phyloP scores from a whole-genome alignment of 139 green algal species.

The Trebouxia sp. region DNA sequence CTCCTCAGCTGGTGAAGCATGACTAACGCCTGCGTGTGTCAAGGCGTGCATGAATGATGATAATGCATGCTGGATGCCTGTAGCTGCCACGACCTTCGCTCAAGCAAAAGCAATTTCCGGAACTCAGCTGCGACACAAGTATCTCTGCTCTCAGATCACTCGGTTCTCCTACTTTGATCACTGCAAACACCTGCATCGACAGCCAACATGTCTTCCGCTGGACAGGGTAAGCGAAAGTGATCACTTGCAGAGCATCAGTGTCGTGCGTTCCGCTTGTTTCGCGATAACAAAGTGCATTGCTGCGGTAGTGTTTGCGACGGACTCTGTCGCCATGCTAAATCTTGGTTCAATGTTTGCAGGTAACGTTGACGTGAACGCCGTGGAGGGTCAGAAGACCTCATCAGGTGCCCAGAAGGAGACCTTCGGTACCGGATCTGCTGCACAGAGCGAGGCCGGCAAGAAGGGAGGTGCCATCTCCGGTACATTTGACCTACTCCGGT shows the following conservation, averaged over 20 bases:
- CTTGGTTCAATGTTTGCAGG: not conserved
- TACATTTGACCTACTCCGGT: too few species aligned
- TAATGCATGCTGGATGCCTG: not conserved
- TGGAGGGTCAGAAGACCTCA: constrained; percentile 13
- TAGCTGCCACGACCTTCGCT: too few species aligned
- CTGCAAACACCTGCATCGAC: too few species aligned
- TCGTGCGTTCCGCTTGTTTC: too few species aligned
- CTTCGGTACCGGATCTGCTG: constrained; percentile 13
- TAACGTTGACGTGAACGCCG: not conserved
- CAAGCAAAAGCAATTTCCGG: too few species aligned
- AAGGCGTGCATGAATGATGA: too few species aligned
- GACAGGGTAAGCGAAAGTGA: too few species aligned
- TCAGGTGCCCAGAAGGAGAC: constrained; percentile 26
- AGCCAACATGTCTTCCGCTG: not conserved
- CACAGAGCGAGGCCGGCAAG: constrained; percentile 25
- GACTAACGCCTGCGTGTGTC: not conserved
- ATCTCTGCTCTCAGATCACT: not conserved
- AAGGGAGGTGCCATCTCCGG: constrained; percentile 25
- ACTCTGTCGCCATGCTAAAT: too few species aligned
- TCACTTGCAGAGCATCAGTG: too few species aligned
- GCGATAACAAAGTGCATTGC: too few species aligned
- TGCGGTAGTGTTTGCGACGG: not conserved
- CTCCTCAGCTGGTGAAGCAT: too few species aligned
- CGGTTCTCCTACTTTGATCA: not conserved
- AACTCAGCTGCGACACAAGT: not conserved